Percentiles rank a stretch among this genome's conserved stretches.
These are phyloP conservation scores for Sugiyamaella xylanicola DNA, from an alignment of 1,139 yeast species.

Conservation along the genomic window DNA sequence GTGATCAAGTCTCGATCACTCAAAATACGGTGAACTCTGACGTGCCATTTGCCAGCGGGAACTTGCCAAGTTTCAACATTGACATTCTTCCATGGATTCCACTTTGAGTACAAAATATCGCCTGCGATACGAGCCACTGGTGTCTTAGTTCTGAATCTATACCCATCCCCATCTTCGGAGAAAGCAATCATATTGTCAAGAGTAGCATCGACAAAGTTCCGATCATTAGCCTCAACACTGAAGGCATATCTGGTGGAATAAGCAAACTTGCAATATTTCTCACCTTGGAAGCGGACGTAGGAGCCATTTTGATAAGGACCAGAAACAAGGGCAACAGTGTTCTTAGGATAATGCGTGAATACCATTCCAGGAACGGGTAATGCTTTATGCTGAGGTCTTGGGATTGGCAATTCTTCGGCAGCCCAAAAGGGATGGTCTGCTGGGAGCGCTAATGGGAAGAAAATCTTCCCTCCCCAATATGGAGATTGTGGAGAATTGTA, in stretches of 20 bases:
- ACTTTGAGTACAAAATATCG: conserved; percentile 33
- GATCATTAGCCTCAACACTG: conserved; percentile 32
- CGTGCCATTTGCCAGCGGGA: conserved; percentile 35
- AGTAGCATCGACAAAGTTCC: conserved; percentile 27
- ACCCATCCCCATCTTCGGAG: conserved; percentile 28
- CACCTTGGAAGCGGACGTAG: conserved; percentile 34
- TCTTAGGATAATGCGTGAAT: conserved; percentile 33
- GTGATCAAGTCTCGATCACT: conserved; percentile 25
- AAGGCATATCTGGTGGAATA: conserved; percentile 41
- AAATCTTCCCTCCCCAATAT: conserved; percentile 41
- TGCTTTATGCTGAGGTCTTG: conserved; percentile 13
- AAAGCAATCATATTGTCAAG: conserved; percentile 32
- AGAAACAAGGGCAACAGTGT: conserved; percentile 37
- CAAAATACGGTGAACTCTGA: conserved; percentile 35
- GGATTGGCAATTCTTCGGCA: conserved; percentile 26
- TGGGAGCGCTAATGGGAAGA: conserved; percentile 33
- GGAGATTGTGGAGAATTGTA: conserved; percentile 43
- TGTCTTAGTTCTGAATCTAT: conserved; percentile 25
- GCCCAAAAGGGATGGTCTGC: conserved; percentile 35
- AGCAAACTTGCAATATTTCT: conserved; percentile 42
- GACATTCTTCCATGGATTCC: conserved; percentile 36
- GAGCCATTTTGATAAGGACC: conserved; percentile 37
- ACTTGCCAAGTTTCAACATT: conserved; percentile 37
- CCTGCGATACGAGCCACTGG: conserved; percentile 35
- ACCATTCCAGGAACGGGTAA: conserved; percentile 34